phyloP scores from a whole-genome alignment of 371 early-diverging fungal species.

The Mortierella sp. region DNA sequence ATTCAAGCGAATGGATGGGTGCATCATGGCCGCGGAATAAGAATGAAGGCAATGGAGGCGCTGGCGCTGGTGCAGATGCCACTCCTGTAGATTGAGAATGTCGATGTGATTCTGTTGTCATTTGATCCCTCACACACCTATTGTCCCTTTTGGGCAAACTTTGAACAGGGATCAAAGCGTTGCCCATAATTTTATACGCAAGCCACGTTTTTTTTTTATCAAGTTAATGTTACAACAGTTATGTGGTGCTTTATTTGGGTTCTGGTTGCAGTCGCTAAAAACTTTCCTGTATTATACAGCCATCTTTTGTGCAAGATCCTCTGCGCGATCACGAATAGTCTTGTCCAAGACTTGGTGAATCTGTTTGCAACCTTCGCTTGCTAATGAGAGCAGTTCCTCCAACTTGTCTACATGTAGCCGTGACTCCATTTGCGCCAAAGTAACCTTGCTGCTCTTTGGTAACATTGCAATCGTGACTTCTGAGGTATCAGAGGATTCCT shows the following conservation, averaged over 20 bases:
- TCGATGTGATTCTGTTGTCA: slow-evolving; percentile 18
- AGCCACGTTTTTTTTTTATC: too few species aligned
- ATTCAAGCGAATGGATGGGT: slow-evolving; percentile 42
- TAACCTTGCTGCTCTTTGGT: slow-evolving; percentile 87
- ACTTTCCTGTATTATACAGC: slow-evolving; percentile 11
- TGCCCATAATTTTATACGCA: too few species aligned
- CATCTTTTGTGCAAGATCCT: slow-evolving; percentile 51
- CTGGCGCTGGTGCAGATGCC: slow-evolving; percentile 16
- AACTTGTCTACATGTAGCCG: slow-evolving; percentile 89
- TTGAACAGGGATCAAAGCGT: too few species aligned
- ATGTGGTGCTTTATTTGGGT: too few species aligned
- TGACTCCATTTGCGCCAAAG: slow-evolving; percentile 88
- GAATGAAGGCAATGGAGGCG: slow-evolving; percentile 47
- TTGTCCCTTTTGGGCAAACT: too few species aligned
- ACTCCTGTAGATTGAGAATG: slow-evolving; percentile 5
- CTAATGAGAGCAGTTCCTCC: slow-evolving; percentile 81
- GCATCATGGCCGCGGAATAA: slow-evolving; percentile 52
- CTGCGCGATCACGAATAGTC: slow-evolving; percentile 72
- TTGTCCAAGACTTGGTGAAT: slow-evolving; percentile 83
- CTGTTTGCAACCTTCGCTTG: slow-evolving; percentile 87
- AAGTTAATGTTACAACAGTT: too few species aligned
- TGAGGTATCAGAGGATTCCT: slow-evolving; percentile 90
- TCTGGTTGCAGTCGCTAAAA: too few species aligned
- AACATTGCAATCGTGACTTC: slow-evolving; percentile 91
- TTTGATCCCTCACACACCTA: not conserved